Evolutionary conservation across 176 grass and related monocot species (phyloP).

Genomic region (Chrysopogon serrulatus): DNA sequence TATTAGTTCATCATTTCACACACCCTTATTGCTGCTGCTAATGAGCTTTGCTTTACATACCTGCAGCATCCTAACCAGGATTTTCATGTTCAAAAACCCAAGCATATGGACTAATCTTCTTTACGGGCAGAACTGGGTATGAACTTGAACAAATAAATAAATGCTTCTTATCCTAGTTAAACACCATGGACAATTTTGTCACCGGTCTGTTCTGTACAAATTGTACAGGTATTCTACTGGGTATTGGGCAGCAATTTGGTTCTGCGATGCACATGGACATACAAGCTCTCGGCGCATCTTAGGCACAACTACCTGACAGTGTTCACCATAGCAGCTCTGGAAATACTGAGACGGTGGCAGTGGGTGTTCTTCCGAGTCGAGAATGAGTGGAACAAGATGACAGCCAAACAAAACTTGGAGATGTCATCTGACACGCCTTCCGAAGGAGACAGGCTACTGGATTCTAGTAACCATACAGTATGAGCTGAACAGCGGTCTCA

Average conservation of each 20-base stretch:
- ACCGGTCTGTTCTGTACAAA: not conserved
- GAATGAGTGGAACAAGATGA: conserved; percentile 99
- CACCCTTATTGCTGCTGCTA: conserved; percentile 23
- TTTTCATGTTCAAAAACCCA: conserved; percentile 93
- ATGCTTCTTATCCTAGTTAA: conserved; percentile 14
- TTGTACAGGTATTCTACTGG: conserved; percentile 77
- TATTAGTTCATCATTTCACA: not conserved
- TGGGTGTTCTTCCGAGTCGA: conserved; percentile 98
- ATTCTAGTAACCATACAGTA: conserved; percentile 54
- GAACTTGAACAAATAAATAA: not conserved
- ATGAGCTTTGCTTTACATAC: not conserved
- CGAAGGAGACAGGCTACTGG: conserved; percentile 69
- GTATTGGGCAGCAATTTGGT: conserved; percentile 89
- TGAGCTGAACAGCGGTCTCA: not conserved
- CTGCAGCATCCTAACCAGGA: conserved; percentile 80
- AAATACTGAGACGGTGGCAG: conserved; percentile 84
- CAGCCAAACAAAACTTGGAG: conserved; percentile 65
- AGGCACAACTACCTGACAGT: conserved; percentile 92
- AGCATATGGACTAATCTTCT: conserved; percentile 62
- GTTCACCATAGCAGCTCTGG: conserved; percentile 78
- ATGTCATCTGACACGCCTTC: conserved; percentile 56
- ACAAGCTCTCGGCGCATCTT: conserved; percentile 98
- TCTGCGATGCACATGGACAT: conserved; percentile 93
- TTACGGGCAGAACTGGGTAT: conserved; percentile 72
- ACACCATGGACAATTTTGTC: not conserved